These are phyloP conservation scores for Microbotryum lychnidis-dioicae DNA, from an alignment of 1,284 basidiomycete species.

Conservation along the genomic window DNA sequence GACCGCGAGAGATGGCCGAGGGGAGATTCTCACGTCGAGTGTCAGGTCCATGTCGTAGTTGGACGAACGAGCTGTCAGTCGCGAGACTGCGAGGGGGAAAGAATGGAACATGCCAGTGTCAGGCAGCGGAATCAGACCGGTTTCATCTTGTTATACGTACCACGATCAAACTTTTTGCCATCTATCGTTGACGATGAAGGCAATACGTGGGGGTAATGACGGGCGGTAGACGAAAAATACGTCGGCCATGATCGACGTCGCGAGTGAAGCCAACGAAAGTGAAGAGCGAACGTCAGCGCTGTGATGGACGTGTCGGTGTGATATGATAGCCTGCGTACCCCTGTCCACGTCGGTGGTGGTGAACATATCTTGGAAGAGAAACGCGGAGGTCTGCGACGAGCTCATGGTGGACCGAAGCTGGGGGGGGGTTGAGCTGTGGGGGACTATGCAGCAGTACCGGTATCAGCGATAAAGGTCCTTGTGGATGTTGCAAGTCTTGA, in stretches of 20 bases:
- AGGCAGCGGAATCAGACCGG: slow-evolving; percentile 1
- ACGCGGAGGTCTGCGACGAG: slow-evolving; percentile 46
- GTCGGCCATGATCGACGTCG: no score
- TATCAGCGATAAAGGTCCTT: no score
- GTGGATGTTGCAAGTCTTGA: no score
- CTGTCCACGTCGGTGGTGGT: slow-evolving; percentile 73
- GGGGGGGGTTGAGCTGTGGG: no score
- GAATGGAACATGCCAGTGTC: slow-evolving; percentile 3
- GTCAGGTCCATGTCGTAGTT: slow-evolving; percentile 84
- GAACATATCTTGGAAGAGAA: slow-evolving; percentile 86
- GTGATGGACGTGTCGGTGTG: neutral
- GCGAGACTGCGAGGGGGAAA: slow-evolving; percentile 56
- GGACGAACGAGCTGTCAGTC: slow-evolving; percentile 68
- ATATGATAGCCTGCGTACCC: slow-evolving; percentile 36
- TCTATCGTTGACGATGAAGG: slow-evolving; percentile 38
- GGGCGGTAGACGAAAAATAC: no score
- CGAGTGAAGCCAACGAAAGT: no score
- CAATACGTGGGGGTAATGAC: no score
- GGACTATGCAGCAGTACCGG: no score
- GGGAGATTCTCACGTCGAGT: slow-evolving; percentile 50
- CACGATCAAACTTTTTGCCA: slow-evolving; percentile 95
- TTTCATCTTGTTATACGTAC: slow-evolving; percentile 46
- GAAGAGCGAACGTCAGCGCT: neutral
- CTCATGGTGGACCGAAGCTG: slow-evolving; percentile 5
- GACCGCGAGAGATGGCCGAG: neutral